Percentiles rank a stretch among this genome's conserved stretches.
Conservation (phyloP, 345 rosid genomes). For the Rhodamnia argentea region DNA sequence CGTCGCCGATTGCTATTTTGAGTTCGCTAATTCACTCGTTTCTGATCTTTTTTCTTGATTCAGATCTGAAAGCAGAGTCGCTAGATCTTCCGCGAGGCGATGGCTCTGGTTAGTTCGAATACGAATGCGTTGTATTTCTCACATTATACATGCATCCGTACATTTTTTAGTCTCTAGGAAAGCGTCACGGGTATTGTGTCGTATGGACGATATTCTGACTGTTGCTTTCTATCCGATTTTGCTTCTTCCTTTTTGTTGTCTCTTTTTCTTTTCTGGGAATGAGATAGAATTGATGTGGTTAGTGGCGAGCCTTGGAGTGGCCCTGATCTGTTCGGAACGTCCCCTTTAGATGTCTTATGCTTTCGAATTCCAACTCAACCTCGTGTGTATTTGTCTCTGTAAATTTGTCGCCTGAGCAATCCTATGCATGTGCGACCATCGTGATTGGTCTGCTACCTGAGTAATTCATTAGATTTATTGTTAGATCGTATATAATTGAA, state of each 20-base stretch:
- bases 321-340: neutral
- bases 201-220: neutral
- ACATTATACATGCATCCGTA: neutral
- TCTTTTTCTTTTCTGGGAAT: neutral
- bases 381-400: neutral
- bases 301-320: neutral
- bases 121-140: neutral
- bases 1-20: neutral
- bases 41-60: neutral
- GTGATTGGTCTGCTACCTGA: neutral
- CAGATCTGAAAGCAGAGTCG: slow-evolving; percentile 48
- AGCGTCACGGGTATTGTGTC: neutral
- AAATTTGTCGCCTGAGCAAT: neutral
- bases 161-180: neutral
- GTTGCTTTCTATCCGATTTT: neutral
- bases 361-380: neutral
- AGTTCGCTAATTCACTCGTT: neutral
- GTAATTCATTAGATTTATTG: neutral
- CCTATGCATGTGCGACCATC: neutral
- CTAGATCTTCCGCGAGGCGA: slow-evolving; percentile 29
- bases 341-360: neutral
- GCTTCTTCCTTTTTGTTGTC: neutral
- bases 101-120: slow-evolving; percentile 59
- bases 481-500: neutral
- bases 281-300: neutral